Conservation (phyloP, 2,329 filamentous ascomycete species). For the Trichophyton benhamiae region DNA sequence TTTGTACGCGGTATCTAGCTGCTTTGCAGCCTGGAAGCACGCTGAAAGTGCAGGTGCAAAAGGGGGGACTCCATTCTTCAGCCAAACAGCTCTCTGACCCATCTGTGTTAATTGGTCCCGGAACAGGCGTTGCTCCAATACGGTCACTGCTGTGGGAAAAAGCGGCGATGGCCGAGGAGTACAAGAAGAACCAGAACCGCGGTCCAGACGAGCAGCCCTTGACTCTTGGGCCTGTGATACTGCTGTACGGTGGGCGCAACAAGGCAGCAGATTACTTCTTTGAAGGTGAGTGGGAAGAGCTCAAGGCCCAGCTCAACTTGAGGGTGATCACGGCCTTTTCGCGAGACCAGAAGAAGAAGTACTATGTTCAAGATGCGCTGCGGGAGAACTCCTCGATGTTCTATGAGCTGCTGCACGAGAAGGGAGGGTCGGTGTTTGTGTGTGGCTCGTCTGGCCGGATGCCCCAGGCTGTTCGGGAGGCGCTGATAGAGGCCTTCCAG, state of each 20-base stretch:
- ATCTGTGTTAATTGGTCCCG: conserved; percentile 67
- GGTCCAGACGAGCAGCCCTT: conserved; percentile 16
- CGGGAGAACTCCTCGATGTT: conserved; percentile 39
- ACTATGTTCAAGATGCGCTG: conserved; percentile 57
- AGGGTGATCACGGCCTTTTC: conserved; percentile 56
- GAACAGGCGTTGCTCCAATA: conserved; percentile 78
- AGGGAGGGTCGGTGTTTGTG: conserved; percentile 40
- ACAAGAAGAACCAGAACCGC: conserved; percentile 21
- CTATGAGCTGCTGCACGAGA: conserved; percentile 40
- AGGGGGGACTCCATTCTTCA: conserved; percentile 40
- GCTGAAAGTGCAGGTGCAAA: conserved; percentile 48
- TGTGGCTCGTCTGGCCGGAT: conserved; percentile 53
- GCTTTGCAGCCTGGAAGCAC: conserved; percentile 46
- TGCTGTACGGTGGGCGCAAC: conserved; percentile 82
- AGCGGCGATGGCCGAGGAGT: conserved; percentile 25
- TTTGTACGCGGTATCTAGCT: conserved; percentile 79
- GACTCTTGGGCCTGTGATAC: conserved; percentile 37
- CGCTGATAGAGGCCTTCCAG: conserved; percentile 49
- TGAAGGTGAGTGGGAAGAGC: conserved; percentile 54
- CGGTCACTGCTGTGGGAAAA: conserved; percentile 70
- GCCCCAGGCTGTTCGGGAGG: conserved; percentile 56
- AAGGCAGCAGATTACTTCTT: conserved; percentile 69
- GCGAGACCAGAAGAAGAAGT: conserved; percentile 51
- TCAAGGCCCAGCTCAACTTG: conserved; percentile 35
- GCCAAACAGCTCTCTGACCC: conserved; percentile 41